phyloP scores from a whole-genome alignment of 2,329 filamentous ascomycete genomes.

The Fusarium decemcellulare region DNA sequence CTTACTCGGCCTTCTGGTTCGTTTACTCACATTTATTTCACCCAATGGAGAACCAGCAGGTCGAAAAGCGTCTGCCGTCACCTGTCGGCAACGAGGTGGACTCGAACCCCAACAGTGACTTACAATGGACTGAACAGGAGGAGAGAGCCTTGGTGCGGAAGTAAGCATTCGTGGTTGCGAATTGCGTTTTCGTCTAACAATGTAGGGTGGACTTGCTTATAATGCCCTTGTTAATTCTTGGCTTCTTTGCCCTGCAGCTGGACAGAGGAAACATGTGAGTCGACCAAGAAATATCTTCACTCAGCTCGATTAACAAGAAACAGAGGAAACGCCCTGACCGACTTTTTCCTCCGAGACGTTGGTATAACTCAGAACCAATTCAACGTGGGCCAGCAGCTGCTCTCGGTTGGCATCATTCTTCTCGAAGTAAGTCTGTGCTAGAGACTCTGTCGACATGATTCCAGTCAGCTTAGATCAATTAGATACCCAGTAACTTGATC shows the following conservation, averaged over 20 bases:
- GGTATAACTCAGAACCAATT: conserved; percentile 61
- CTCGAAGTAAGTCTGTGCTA: not conserved
- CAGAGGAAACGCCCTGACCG: conserved; percentile 57
- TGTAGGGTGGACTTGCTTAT: conserved; percentile 57
- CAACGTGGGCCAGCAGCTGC: conserved; percentile 61
- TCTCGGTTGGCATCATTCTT: conserved; percentile 60
- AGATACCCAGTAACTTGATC: conserved; percentile 63
- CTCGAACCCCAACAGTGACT: no score
- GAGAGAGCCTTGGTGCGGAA: no score
- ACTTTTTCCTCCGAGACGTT: conserved; percentile 61
- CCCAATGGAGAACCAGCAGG: no score
- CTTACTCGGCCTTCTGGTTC: no score
- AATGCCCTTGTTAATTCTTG: conserved; percentile 61
- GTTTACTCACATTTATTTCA: no score
- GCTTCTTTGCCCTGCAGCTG: conserved; percentile 60
- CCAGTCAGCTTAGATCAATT: no score
- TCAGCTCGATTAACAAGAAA: not conserved
- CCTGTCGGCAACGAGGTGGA: no score
- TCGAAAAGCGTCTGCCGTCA: no score
- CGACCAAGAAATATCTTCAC: no score
- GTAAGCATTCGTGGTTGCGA: no score
- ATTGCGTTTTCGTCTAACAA: no score
- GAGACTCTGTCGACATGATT: not conserved
- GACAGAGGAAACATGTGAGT: conserved; percentile 53
- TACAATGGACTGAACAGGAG: no score